Base-by-base conservation (phyloP, 225 moss, liverwort and hornwort species). In the Polytrichum commune region DNA sequence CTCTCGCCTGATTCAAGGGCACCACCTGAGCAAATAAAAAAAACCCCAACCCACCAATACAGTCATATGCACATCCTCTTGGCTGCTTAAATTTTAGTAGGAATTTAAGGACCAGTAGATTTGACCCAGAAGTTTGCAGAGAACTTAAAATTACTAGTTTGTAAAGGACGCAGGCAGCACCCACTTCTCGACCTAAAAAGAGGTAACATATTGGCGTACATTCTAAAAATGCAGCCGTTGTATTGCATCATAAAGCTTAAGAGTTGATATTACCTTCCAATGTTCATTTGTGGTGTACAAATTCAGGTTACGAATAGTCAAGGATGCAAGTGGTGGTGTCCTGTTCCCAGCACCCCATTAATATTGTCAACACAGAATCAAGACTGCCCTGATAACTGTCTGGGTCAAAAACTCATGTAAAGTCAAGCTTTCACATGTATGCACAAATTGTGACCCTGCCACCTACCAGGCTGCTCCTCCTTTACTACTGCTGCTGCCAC, bases 281-380 rank as follows among this genome's bases (percentile, higher is more conserved):
- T 87, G 75, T 74, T 98, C 97, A 79, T 98, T 90, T 53, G 97
- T 98, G 33, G 97, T 94, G 76, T 93, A 98, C 33, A 98, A 84
- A 64, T 85, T 75, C 68, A 98, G 81, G 54, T 93, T 87, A 65
- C 91, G 91, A 76, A 98, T 91, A 29, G 94, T 98, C 68, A 98
- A 80, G 58, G 97, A 93, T 70, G 97, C 97, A 74, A 98, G 66
- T 57, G 97, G 97, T 70, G 97, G 97, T 75, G 90, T 95, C 97
- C 97, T 95, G 92, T 71, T 77, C 68, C 65, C 69, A 68, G 53
- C 73, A 83, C 76, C 66, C 57, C 58, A 76, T 72, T 8, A 63
- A 56, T 74, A 58, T 58, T 23, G 9, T 20, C 20, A 58, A 24
- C 53, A 30, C 2, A 63, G 18, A 63, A 29, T 63, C 29, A 20